phyloP scores from a whole-genome alignment of 2,329 filamentous ascomycete genomes.

The Aspergillus awamori region DNA sequence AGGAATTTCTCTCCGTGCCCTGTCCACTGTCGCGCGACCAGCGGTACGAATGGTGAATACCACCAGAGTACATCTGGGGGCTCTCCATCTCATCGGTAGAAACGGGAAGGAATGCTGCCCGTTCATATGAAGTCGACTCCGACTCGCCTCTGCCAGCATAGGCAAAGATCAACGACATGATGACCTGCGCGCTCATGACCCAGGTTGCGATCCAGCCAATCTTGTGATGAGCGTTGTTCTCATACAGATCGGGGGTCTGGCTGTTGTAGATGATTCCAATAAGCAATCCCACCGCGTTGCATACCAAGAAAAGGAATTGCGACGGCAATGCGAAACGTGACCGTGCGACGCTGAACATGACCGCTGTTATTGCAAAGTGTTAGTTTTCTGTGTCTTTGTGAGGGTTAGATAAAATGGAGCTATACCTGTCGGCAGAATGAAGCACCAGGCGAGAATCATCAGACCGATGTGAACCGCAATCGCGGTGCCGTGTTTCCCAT shows the following conservation, averaged over 20 bases:
- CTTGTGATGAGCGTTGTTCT: slow-evolving; percentile 29
- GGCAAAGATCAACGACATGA: slow-evolving; percentile 67
- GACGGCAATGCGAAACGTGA: slow-evolving; percentile 73
- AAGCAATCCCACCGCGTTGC: slow-evolving; percentile 25
- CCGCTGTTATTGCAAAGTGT: slow-evolving; percentile 54
- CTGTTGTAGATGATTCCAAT: slow-evolving; percentile 27
- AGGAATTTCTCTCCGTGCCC: slow-evolving; percentile 70
- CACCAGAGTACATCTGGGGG: slow-evolving; percentile 47
- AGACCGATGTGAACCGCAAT: slow-evolving; percentile 72
- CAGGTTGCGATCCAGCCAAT: slow-evolving; percentile 72
- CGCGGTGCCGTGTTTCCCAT: slow-evolving; percentile 42
- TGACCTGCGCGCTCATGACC: slow-evolving; percentile 69
- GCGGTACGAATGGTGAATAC: slow-evolving; percentile 52
- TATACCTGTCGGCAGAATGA: slow-evolving; percentile 73
- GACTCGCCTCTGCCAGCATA: slow-evolving; percentile 55
- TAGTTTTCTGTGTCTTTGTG: not conserved
- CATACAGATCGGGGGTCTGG: slow-evolving; percentile 26
- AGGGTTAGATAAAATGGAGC: not conserved
- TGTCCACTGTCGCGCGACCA: slow-evolving; percentile 74
- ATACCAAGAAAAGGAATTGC: slow-evolving; percentile 24
- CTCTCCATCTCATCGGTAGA: slow-evolving; percentile 60
- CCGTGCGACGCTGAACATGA: slow-evolving; percentile 81
- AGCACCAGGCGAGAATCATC: slow-evolving; percentile 72
- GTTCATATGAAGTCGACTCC: slow-evolving; percentile 49
- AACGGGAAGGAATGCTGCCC: slow-evolving; percentile 64